Percentiles rank a stretch among this genome's conserved stretches.
Evolutionary conservation across 306 rosid species (phyloP).

Genomic region (Castanea sativa): DNA sequence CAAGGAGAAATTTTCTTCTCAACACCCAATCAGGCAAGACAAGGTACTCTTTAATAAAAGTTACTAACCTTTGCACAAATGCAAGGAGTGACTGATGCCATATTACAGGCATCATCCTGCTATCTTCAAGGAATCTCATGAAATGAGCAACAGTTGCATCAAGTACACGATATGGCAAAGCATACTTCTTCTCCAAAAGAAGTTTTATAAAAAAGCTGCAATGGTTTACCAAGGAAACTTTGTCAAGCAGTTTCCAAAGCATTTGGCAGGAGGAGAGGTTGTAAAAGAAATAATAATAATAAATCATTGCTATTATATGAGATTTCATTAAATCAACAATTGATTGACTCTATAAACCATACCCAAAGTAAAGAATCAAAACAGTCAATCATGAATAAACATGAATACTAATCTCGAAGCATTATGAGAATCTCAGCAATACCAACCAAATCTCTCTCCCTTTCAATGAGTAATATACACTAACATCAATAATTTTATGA

Average conservation of each 20-base stretch:
- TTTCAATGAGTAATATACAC: too few species aligned
- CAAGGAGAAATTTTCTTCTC: neutral
- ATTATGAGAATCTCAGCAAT: neutral
- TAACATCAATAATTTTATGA: too few species aligned
- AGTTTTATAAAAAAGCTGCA: conserved; percentile 95
- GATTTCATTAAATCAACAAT: neutral
- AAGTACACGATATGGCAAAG: conserved; percentile 81
- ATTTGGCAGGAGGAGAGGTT: neutral
- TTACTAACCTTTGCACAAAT: conserved; percentile 78
- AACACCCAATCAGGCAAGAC: neutral
- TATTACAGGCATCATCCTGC: conserved; percentile 86
- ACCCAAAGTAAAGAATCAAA: too few species aligned
- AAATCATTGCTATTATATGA: neutral
- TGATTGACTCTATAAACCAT: too few species aligned
- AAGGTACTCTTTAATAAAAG: neutral
- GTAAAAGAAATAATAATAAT: neutral
- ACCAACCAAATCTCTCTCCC: neutral
- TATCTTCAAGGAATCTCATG: conserved; percentile 67
- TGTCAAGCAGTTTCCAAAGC: conserved; percentile 18
- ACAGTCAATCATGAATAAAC: neutral
- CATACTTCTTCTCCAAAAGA: conserved; percentile 89
- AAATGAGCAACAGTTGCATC: conserved; percentile 81
- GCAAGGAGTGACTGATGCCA: conserved; percentile 98
- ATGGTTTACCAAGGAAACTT: conserved; percentile 14
- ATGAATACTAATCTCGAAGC: neutral